Base-by-base conservation (phyloP, 495 filamentous ascomycete species). In the Aspergillus cavernicola region DNA sequence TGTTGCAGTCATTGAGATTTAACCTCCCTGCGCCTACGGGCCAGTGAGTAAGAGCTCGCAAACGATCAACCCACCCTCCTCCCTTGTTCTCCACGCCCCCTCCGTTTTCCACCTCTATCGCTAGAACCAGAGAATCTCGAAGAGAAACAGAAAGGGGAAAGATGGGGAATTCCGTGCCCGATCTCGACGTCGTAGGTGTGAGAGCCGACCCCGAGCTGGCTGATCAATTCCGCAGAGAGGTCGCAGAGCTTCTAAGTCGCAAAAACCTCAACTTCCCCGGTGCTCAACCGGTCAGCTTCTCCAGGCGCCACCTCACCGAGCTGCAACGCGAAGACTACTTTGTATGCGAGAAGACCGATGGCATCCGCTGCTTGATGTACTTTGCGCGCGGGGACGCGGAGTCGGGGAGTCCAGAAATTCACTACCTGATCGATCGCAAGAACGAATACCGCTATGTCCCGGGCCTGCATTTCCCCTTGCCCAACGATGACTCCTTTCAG, bases 311-410 rank as follows among this genome's bases (percentile, higher is more conserved):
- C 64, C 65, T 96, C 4, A 67, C 81, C 2, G 91, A 92, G 70
- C 76, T 98, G 9, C 82, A 85, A 32, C 78, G 77, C 33, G 74
- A 85, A 47, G 93, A 97, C 67, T 98, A 97, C 72, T 97, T 89
- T 64, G 88, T 98, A 58, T 97, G 93, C 75, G 93, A 98, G 71
- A 98, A 98, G 71, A 95, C 92, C 0, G 93, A 98, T 64, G 93
- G 93, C 31, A 90, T 97, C 60, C 85, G 93, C 36, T 97, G 92
- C 66, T 80, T 98, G 18, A 83, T 98, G 65, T 98, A 92, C 76
- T 85, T 92, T 56, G 87, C 88, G 53, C 63, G 67, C 38, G 74
- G 75, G 10, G 75, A 75, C 28, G 62, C 70, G 12, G 75, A 75
- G 24, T 63, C 70, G 20, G 70, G 79, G 10, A 58, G 57, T 8